Base-by-base conservation (phyloP, 2,329 filamentous ascomycete species). In the Aspergillus hiratsukae region DNA sequence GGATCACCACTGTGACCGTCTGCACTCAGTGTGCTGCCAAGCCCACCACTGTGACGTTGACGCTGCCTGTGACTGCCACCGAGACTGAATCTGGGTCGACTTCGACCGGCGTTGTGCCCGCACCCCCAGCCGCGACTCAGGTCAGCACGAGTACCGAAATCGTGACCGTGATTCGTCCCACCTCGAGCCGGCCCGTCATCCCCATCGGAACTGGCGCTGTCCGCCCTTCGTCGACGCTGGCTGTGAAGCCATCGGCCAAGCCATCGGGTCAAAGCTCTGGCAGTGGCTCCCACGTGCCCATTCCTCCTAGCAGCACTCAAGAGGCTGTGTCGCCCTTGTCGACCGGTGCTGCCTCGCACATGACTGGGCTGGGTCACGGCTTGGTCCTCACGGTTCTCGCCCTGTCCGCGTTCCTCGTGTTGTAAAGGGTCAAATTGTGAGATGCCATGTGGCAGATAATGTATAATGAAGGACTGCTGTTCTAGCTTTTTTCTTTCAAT, bases 1-100 rank as follows among this genome's bases (percentile, higher is more conserved):
- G 73, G 69, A 75, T 70, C 10, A 76, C 75, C 5, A 75, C 70
- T 11, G 71, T 75, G 29, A 74, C 74, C 4, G 67, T 73, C 29
- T 76, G 74, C 66, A 70, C 67, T 6, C 65, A 69, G 11, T 76
- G 75, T 57, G 74, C 69, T 10, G 58, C 69, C 8, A 73, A 65
- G 9, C 70, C 74, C 8, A 75, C 73, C 3, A 73, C 72, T 1
- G 73, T 75, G 48, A 72, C 71, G 28, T 66, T 74, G 29, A 74
- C 71, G 29, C 53, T 70, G 28, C 69, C 68, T 19, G 56, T 57
- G 19, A 52, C 61, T 17, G 60, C 59, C n/a, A 55, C 58, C 17
- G 31, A 61, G 3, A 54, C 56, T 14, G 52, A 51, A 48, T 51
- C 48, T n/a, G 54, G 41, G 14, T 31, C 60, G 17, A 54, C 51